A percentile compares a stretch with the other conserved stretches of the same genome.
Conservation (phyloP, 2,329 filamentous ascomycete species). For the Chrysoporthe deuterocubensis region DNA sequence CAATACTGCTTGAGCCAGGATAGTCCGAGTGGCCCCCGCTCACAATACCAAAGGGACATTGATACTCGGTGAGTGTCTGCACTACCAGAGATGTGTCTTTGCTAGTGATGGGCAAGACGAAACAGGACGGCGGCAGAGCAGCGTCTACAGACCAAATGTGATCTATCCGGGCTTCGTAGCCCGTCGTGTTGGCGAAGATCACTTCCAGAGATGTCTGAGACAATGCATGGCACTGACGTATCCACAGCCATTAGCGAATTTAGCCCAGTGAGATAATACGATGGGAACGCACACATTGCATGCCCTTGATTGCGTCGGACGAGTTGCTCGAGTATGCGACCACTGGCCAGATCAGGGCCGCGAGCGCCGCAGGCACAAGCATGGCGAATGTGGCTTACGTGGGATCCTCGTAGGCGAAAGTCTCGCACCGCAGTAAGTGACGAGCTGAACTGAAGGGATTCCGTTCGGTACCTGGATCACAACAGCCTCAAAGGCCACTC, state of each 20-base stretch:
- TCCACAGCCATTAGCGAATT: neutral
- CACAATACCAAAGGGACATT: conserved; percentile 5
- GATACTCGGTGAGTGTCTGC: neutral
- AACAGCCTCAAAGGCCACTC: neutral
- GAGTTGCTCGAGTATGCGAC: neutral
- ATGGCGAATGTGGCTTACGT: neutral
- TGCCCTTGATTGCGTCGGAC: conserved; percentile 3
- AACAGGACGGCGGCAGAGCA: neutral
- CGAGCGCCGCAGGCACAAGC: neutral
- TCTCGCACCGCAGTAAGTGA: neutral
- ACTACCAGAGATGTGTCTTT: neutral
- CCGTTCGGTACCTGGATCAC: neutral
- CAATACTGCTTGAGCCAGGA: conserved; percentile 1
- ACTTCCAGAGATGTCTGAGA: conserved; percentile 5
- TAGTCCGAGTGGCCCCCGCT: conserved; percentile 1
- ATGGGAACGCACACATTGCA: neutral
- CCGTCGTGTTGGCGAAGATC: neutral
- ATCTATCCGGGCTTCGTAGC: neutral
- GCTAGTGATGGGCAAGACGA: neutral
- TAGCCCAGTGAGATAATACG: neutral
- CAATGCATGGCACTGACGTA: conserved; percentile 1
- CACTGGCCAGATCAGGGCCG: neutral
- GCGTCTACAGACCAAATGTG: conserved; percentile 8
- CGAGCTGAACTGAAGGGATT: neutral
- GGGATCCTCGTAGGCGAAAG: neutral